These are phyloP conservation scores for Gossypium turneri DNA, from an alignment of 345 rosid species.

Conservation along the genomic window DNA sequence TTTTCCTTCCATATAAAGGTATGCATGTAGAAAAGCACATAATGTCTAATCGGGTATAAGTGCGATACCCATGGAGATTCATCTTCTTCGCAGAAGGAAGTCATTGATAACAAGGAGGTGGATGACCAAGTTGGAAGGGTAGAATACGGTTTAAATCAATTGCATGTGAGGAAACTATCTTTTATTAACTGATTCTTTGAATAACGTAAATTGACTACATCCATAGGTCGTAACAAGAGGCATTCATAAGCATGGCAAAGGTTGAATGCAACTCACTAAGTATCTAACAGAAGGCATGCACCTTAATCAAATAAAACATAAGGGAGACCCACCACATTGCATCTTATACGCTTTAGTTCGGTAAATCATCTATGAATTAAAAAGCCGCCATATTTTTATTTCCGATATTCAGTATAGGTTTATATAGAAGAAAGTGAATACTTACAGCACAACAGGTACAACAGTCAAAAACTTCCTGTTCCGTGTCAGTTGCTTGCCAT, in stretches of 20 bases:
- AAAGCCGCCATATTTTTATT: neutral
- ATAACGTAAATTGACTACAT: neutral
- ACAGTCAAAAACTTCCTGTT: slow-evolving; percentile 72
- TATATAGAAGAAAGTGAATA: neutral
- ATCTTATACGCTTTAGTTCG: neutral
- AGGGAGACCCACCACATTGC: neutral
- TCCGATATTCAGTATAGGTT: neutral
- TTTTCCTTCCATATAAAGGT: neutral
- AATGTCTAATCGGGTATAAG: too few species aligned
- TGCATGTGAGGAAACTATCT: neutral
- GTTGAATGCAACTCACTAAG: neutral
- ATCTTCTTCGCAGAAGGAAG: neutral
- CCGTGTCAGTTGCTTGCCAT: slow-evolving; percentile 82
- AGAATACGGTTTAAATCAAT: neutral
- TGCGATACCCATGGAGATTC: neutral
- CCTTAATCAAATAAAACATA: neutral
- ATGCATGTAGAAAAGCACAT: too few species aligned
- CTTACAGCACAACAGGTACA: slow-evolving; percentile 81
- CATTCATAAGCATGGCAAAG: neutral
- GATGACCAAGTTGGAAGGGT: neutral
- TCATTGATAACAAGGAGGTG: neutral
- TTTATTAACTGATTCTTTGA: neutral
- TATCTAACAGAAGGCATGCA: neutral
- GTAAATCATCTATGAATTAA: neutral
- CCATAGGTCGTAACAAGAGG: neutral